Percentiles rank a stretch among this genome's conserved stretches.
Conservation (phyloP, 2,329 filamentous ascomycete species). For the Alternaria sp. region DNA sequence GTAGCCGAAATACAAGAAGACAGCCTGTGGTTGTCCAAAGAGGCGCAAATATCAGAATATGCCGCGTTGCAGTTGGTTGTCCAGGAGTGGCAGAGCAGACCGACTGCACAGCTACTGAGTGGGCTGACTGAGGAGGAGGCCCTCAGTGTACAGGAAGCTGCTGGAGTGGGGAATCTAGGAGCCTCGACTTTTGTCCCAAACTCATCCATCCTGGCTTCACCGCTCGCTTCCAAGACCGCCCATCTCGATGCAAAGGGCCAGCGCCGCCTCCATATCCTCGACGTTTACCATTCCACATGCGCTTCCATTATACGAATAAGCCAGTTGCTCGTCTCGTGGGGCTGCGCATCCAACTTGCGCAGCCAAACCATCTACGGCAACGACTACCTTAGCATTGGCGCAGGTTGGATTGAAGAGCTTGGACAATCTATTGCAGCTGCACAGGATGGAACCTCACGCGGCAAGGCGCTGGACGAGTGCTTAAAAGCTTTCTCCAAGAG, state of each 20-base stretch:
- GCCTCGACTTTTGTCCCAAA: conserved; percentile 58
- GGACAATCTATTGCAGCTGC: conserved; percentile 39
- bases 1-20: conserved; percentile 84
- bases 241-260: conserved; percentile 68
- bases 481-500: conserved; percentile 61
- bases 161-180: conserved; percentile 70
- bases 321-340: conserved; percentile 50
- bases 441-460: conserved; percentile 43
- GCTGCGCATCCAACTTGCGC: conserved; percentile 39
- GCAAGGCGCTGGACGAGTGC: conserved; percentile 45
- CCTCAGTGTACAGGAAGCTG: conserved; percentile 76
- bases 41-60: conserved; percentile 79
- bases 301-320: conserved; percentile 59
- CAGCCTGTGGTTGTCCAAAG: conserved; percentile 83
- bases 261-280: conserved; percentile 72
- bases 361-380: conserved; percentile 39
- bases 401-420: conserved; percentile 46
- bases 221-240: conserved; percentile 30
- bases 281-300: conserved; percentile 75
- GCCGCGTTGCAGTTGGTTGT: conserved; percentile 81
- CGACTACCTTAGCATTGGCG: conserved; percentile 43
- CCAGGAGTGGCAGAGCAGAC: conserved; percentile 82
- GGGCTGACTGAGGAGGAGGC: conserved; percentile 81
- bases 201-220: conserved; percentile 54
- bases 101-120: conserved; percentile 74